Conservation (phyloP, 2,329 filamentous ascomycete species). For the Aspergillus tamarii region DNA sequence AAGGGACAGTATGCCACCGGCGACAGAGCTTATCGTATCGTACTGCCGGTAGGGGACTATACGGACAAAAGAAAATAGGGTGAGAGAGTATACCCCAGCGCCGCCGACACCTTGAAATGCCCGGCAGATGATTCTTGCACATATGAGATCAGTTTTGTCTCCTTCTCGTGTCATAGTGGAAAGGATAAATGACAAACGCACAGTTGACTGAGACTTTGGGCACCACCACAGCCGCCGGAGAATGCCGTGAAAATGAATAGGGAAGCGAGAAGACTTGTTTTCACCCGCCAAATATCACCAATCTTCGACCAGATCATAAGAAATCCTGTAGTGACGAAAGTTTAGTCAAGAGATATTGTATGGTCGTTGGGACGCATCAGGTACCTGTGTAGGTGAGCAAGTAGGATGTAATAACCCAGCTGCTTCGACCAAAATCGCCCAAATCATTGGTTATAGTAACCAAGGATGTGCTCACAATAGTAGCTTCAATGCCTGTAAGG, state of each 20-base stretch:
- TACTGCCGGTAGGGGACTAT: constrained; percentile 55
- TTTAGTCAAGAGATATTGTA: neutral
- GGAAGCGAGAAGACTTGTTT: constrained; percentile 47
- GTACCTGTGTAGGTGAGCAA: constrained; percentile 54
- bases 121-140: constrained; percentile 55
- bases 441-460: constrained; percentile 50
- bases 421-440: constrained; percentile 38
- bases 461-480: constrained; percentile 56
- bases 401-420: constrained; percentile 55
- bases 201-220: constrained; percentile 39
- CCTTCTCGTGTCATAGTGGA: neutral
- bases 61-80: constrained; percentile 61
- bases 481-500: constrained; percentile 53
- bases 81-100: constrained; percentile 64
- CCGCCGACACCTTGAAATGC: constrained; percentile 53
- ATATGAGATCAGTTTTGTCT: neutral
- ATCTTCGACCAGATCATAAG: constrained; percentile 62
- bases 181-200: constrained; percentile 10
- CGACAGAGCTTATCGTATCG: constrained; percentile 58
- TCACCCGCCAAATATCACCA: constrained; percentile 62
- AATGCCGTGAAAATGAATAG: constrained; percentile 48
- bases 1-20: constrained; percentile 58
- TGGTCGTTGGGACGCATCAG: neutral
- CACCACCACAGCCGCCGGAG: constrained; percentile 46
- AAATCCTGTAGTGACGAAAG: constrained; percentile 47